These are phyloP conservation scores for Neofusicoccum cordaticola DNA, from an alignment of 2,329 filamentous ascomycete genomes.

Conservation along the genomic window DNA sequence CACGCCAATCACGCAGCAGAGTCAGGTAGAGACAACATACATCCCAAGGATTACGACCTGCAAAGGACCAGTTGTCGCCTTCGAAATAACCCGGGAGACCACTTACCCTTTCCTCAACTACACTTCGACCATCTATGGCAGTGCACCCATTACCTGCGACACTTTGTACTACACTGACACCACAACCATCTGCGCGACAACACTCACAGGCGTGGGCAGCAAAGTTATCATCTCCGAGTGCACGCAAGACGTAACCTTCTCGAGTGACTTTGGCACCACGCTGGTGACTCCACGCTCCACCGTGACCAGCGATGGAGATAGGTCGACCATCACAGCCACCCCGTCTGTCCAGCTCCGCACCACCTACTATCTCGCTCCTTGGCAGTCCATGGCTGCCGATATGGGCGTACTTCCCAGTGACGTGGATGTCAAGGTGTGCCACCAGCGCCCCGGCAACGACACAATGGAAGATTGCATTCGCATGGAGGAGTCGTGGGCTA, in stretches of 20 bases:
- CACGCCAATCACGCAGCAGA: conserved; percentile 41
- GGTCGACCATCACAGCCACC: conserved; percentile 32
- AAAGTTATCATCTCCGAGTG: conserved; percentile 43
- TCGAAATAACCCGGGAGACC: conserved; percentile 27
- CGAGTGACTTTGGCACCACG: conserved; percentile 43
- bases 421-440: conserved; percentile 44
- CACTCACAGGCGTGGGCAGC: conserved; percentile 40
- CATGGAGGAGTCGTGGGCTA: conserved; percentile 43
- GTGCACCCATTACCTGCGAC: conserved; percentile 31
- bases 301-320: conserved; percentile 15
- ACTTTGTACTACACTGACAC: conserved; percentile 40
- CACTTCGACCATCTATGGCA: conserved; percentile 29
- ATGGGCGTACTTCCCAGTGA: conserved; percentile 35
- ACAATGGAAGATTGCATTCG: conserved; percentile 38
- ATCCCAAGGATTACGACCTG: conserved; percentile 44
- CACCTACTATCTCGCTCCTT: conserved; percentile 46
- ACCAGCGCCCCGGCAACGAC: conserved; percentile 30
- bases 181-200: conserved; percentile 46
- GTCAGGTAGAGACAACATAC: conserved; percentile 44
- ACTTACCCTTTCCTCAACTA: conserved; percentile 35
- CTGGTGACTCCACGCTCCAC: conserved; percentile 38
- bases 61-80: conserved; percentile 36
- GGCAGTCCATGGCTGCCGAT: conserved; percentile 39
- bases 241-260: conserved; percentile 46
- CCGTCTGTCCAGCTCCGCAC: conserved; percentile 39